phyloP scores from a whole-genome alignment of 306 rosid genomes.

The Rosa rugosa region DNA sequence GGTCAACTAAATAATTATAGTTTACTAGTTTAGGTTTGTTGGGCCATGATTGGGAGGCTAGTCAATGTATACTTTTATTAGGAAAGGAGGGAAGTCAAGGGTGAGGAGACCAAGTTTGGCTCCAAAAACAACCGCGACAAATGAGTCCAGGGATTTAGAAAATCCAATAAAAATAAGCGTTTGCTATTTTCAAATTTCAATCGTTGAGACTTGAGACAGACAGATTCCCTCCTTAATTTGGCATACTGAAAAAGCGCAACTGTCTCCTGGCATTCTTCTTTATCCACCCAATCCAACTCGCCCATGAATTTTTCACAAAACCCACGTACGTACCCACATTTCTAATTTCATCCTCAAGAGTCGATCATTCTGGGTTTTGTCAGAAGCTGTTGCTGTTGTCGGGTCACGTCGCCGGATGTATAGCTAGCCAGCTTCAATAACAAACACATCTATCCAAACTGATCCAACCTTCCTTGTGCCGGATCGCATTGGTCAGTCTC shows the following conservation, averaged over 20 bases:
- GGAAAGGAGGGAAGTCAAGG: neutral
- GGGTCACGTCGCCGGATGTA: neutral
- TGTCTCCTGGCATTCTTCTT: neutral
- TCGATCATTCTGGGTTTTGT: constrained; percentile 14
- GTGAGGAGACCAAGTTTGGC: constrained; percentile 10
- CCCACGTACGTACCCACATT: constrained; percentile 23
- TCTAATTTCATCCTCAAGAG: neutral
- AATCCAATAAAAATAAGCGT: neutral
- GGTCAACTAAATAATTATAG: neutral
- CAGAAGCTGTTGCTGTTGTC: constrained; percentile 1
- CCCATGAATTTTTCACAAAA: constrained; percentile 16
- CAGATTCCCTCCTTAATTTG: neutral
- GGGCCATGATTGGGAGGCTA: neutral
- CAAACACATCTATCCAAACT: neutral
- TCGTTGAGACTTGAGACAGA: neutral
- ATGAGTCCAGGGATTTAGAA: neutral
- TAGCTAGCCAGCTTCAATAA: neutral
- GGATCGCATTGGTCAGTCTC: neutral
- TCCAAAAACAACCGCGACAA: neutral
- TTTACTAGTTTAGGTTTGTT: neutral
- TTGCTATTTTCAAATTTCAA: neutral
- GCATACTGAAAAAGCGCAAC: neutral
- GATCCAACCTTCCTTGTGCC: neutral
- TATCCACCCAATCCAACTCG: constrained; percentile 26
- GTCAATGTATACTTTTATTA: neutral